phyloP scores from a whole-genome alignment of 495 filamentous ascomycete species.

The Pseudomonodictys pantanalensis region DNA sequence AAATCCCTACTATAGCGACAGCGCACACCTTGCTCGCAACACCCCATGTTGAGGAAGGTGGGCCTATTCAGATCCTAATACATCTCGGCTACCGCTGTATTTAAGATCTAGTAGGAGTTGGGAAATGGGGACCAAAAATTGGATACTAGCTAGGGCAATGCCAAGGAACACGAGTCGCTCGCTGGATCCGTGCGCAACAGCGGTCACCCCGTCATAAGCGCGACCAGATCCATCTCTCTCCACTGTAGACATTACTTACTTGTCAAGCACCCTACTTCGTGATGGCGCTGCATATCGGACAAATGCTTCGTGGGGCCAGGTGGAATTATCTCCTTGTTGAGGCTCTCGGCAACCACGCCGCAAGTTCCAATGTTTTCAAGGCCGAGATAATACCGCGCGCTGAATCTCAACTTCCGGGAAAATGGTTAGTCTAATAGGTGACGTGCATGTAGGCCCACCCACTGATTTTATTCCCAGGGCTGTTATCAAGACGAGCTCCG shows the following conservation, averaged over 20 bases:
- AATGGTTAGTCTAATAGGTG: neutral
- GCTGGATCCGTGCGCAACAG: neutral
- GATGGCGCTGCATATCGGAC: constrained; percentile 1
- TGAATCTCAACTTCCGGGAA: neutral
- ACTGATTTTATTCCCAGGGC: too few species aligned
- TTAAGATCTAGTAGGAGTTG: neutral
- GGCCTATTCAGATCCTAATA: neutral
- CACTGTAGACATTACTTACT: neutral
- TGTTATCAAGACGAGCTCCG: neutral
- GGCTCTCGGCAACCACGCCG: neutral
- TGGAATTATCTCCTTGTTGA: neutral
- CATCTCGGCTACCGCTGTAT: neutral
- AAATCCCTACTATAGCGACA: neutral
- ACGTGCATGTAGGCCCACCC: neutral
- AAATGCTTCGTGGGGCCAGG: neutral
- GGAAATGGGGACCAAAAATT: neutral
- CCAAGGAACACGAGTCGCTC: neutral
- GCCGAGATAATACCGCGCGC: neutral
- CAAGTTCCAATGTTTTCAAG: neutral
- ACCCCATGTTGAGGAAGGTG: neutral
- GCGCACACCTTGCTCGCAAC: neutral
- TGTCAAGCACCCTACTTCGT: neutral
- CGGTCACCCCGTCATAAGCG: neutral
- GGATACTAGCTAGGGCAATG: neutral
- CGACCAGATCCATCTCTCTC: neutral